Evolutionary conservation across 257 asterid genomes (phyloP), one percentile per base, ranked within the genome.

Genomic region (Agastache rugosa): DNA sequence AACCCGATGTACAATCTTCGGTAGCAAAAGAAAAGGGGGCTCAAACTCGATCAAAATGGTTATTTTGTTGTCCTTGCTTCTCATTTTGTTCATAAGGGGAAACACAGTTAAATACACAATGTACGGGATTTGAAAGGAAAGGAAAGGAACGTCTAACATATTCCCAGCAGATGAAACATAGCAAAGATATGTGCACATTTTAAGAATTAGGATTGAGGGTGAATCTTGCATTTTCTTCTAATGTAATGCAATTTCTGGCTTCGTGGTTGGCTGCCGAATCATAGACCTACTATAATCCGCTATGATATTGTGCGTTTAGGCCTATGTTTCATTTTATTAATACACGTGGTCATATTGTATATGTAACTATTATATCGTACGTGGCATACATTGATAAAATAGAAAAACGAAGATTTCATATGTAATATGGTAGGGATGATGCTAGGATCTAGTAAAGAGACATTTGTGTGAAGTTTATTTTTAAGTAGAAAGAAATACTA

Each of bases 21-120:
- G 17, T 39, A 14, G 71, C 72, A 61, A 25, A 78, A 17, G 48
- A 37, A 74, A 44, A 75, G 20, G 72, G 34, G 51, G 59, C 76
- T 25, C 59, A 3, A 45, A 22, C 27, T 31, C 69, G 48, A 51
- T 31, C 70, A 4, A 71, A n/a, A 47, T 85, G 85, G 89, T 51
- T 83, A 10, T 44, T 77, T 65, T 84, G 85, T 67, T 69, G 85
- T 9, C n/a, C n/a, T n/a, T n/a, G n/a, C n/a, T n/a, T n/a, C n/a
- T n/a, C n/a, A n/a, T n/a, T n/a, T n/a, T n/a, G n/a, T n/a, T n/a
- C n/a, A 0, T 66, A 23, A 65, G 23, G 41, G 23, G 1, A 64
- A 11, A 50, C 25, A 5, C 11, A 50, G 3, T n/a, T n/a, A n/a
- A n/a, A n/a, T n/a, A n/a, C 59, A 19, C 60, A 19, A 20, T 10